Percentiles rank a stretch among this genome's conserved stretches.
phyloP scores from a whole-genome alignment of 495 filamentous ascomycete genomes.

The Neurospora cerealis region DNA sequence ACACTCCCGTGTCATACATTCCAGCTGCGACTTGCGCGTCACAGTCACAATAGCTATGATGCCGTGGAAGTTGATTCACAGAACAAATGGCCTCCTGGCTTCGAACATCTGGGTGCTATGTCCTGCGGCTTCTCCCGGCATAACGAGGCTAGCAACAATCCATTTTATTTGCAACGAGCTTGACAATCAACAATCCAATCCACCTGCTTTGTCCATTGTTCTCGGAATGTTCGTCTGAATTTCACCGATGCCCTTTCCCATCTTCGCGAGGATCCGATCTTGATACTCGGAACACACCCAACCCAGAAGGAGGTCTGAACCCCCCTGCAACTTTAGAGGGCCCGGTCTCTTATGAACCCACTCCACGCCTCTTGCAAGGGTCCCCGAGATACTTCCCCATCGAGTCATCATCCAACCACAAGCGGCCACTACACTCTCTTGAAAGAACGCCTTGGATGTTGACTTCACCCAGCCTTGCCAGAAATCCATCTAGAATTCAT shows the following conservation, averaged over 20 bases:
- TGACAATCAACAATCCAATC: neutral
- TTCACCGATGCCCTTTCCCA: neutral
- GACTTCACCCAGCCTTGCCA: neutral
- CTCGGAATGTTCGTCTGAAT: neutral
- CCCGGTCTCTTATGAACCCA: neutral
- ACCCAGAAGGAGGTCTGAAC: neutral
- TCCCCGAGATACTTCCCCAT: neutral
- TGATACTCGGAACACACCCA: neutral
- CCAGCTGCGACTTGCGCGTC: neutral
- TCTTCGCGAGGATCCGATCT: neutral
- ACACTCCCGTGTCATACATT: neutral
- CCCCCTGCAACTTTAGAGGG: neutral
- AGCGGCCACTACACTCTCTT: neutral
- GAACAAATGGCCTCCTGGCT: neutral
- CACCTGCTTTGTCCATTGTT: neutral
- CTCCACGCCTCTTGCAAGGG: neutral
- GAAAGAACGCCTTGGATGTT: neutral
- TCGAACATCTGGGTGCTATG: neutral
- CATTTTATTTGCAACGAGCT: neutral
- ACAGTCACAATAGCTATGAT: neutral
- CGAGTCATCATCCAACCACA: neutral
- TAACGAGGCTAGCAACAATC: neutral
- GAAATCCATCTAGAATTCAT: neutral
- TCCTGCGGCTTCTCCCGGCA: neutral
- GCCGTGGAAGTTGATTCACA: neutral